Conservation (phyloP, 2,329 filamentous ascomycete species). For the Colletotrichum salicis region DNA sequence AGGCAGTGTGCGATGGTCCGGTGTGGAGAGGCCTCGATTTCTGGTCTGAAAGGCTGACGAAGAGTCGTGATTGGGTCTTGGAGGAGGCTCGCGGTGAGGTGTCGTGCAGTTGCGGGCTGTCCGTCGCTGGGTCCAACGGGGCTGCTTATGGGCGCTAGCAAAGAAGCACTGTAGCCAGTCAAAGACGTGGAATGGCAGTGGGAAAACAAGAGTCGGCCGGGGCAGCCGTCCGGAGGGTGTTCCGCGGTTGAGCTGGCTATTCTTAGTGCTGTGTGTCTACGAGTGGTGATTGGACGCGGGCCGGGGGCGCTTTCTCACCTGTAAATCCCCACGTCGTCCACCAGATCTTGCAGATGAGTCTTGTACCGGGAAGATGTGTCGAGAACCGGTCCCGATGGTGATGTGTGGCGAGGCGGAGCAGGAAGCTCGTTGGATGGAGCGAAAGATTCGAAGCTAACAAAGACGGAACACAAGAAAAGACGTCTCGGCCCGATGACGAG, state of each 20-base stretch:
- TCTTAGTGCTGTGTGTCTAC: slow-evolving; percentile 40
- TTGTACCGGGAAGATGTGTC: slow-evolving; percentile 26
- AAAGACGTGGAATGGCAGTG: not conserved
- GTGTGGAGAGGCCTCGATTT: slow-evolving; percentile 10
- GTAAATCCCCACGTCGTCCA: slow-evolving; percentile 30
- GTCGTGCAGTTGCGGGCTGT: slow-evolving; percentile 32
- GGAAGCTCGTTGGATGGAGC: slow-evolving; percentile 15
- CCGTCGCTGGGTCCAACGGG: slow-evolving; percentile 28
- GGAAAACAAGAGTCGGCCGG: slow-evolving; percentile 11
- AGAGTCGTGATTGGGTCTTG: slow-evolving; percentile 24
- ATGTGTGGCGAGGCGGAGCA: slow-evolving; percentile 23
- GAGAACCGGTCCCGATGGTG: slow-evolving; percentile 12
- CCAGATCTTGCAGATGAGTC: slow-evolving; percentile 21
- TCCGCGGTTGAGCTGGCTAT: slow-evolving; percentile 38
- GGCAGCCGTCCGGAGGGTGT: slow-evolving; percentile 27
- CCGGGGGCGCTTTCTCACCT: slow-evolving; percentile 31
- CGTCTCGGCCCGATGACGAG: slow-evolving; percentile 18
- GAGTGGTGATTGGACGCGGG: slow-evolving; percentile 43
- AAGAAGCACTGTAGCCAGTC: slow-evolving; percentile 22
- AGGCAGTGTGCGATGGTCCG: not conserved
- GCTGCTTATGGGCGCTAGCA: slow-evolving; percentile 31
- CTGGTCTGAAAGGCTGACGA: slow-evolving; percentile 12
- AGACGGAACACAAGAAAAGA: slow-evolving; percentile 1
- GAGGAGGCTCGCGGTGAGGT: slow-evolving; percentile 27
- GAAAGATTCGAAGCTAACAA: not conserved